A percentile compares a stretch with the other conserved stretches of the same genome.
Evolutionary conservation across 441 rosid genomes (phyloP).

Genomic region (Populus tomentosa): DNA sequence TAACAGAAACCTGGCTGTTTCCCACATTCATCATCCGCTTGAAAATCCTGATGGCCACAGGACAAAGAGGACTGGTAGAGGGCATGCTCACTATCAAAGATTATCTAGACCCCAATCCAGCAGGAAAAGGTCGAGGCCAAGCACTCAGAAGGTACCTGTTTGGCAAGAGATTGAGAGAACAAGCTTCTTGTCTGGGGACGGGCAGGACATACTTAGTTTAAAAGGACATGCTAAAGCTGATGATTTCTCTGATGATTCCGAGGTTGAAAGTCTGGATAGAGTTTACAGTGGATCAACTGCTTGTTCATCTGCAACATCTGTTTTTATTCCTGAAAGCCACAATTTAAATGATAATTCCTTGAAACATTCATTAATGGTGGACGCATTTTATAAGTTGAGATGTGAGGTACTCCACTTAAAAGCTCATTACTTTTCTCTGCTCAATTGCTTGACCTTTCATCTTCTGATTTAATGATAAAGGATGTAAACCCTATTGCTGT

Average conservation of each 20-base stretch:
- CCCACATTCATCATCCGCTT: constrained; percentile 96
- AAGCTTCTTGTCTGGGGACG: constrained; percentile 82
- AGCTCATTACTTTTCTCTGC: constrained; percentile 12
- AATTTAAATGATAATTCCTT: constrained; percentile 36
- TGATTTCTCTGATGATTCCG: constrained; percentile 75
- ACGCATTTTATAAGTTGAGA: constrained; percentile 81
- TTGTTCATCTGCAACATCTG: constrained; percentile 53
- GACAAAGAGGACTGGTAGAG: constrained; percentile 48
- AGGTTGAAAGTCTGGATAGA: constrained; percentile 56
- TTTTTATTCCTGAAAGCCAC: constrained; percentile 43
- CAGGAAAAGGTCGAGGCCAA: constrained; percentile 70
- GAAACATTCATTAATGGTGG: constrained; percentile 58
- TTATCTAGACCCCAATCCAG: constrained; percentile 41
- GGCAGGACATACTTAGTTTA: constrained; percentile 59
- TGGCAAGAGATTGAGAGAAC: constrained; percentile 89
- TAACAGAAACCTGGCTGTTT: constrained; percentile 67
- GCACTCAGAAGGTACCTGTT: constrained; percentile 39
- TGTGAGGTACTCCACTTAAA: constrained; percentile 70
- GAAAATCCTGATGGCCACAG: constrained; percentile 58
- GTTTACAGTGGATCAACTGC: constrained; percentile 69
- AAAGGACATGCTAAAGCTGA: constrained; percentile 42
- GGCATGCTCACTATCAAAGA: constrained; percentile 46
- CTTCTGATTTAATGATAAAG: constrained; percentile 11
- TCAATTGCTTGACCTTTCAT: constrained; percentile 18
- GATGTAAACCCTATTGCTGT: constrained; percentile 27